Evolutionary conservation across 192 early-diverging fungal genomes (phyloP), one percentile per base, ranked within the genome.

Genomic region (Coemansia guatemalensis): DNA sequence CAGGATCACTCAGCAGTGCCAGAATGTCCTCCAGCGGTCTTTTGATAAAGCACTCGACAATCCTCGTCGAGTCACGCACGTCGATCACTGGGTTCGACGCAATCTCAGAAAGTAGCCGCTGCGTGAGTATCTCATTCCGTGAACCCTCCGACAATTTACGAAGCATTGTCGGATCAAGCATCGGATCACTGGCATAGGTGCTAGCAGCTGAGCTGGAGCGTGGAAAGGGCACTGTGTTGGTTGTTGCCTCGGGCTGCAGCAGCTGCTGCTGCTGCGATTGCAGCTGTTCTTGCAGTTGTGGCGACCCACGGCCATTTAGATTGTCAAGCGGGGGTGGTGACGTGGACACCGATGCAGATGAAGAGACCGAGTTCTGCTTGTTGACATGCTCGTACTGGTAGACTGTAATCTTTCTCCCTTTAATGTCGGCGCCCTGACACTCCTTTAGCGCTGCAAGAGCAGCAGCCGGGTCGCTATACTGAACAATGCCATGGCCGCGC

Each of bases 381-480:
- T 72, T 75, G 49, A 81, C 78, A 18, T 81, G 73, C 69, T 81
- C 78, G 48, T 81, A 81, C 65, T 74, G 78, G 41, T 81, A 81
- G 62, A 83, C 56, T 29, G 70, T 75, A 52, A 83, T 75, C 49
- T 75, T 79, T 20, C 74, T 50, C n/a, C 82, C 82, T 51, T 76
- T 80, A 44, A 83, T 72, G 23, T 83, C 82, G 6, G 74, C 69
- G 48, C 77, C 77, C 58, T 80, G 67, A 22, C 78, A 75, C 64
- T 71, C 82, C 24, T 56, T 49, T 23, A 79, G 60, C 11, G 82
- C 82, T n/a, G 75, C 69, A 17, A 73, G 48, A 20, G 67, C 82
- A 11, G 73, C 70, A 20, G 27, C 64, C 2, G 82, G 76, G 30
- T 75, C 74, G 68, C 73, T 76, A 50, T 76, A 83, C 62, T 75